Base-by-base conservation (phyloP, 2,329 filamentous ascomycete species). In the Diaporthe caulivora region DNA sequence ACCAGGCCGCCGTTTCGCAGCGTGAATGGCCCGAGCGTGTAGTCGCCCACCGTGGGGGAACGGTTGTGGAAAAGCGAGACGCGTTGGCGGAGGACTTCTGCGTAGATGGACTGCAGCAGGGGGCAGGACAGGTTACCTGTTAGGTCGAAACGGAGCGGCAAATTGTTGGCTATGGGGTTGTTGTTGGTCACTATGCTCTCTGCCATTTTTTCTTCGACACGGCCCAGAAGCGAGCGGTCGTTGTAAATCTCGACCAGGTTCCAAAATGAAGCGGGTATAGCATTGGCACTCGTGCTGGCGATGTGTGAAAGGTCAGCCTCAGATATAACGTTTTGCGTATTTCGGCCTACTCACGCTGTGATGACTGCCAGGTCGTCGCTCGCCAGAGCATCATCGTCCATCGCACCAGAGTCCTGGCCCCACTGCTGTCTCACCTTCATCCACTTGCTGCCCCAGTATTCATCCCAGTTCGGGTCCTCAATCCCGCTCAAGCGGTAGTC, bases 81-180 rank as follows among this genome's bases (percentile, higher is more conserved):
- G 13, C 58, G 58, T 15, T 42, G 58, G 58, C 58, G 58, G 58
- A 64, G 58, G 37, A 47, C 37, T 24, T 64, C 58, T 18, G 40
- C 42, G 58, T 64, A 64, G 24, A 64, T 13, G 17, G 58, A 64
- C 37, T 42, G 42, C 26, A 64, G n/a, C n/a, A 64, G 58, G 11
- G 58, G 58, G 31, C 8, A 31, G 17, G 58, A 64, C 17, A 37
- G 37, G 4, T 10, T 29, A 9, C 6, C 13, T 24, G 37, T 26
- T 3, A 64, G 34, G 40, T 64, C 40, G 40, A 64, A 44, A 9
- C 58, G 24, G 9, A 64, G 8, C 21, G 37, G 40, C 0, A 26
- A 7, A 2, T 6, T 4, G 17, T 47, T 40, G 40, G 40, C 7
- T 26, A 24, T 6, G 9, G 40, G 31, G 57, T 13, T 44, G 9